Evolutionary conservation across 2,329 filamentous ascomycete genomes (phyloP).

Genomic region (Microascus cirrosus): DNA sequence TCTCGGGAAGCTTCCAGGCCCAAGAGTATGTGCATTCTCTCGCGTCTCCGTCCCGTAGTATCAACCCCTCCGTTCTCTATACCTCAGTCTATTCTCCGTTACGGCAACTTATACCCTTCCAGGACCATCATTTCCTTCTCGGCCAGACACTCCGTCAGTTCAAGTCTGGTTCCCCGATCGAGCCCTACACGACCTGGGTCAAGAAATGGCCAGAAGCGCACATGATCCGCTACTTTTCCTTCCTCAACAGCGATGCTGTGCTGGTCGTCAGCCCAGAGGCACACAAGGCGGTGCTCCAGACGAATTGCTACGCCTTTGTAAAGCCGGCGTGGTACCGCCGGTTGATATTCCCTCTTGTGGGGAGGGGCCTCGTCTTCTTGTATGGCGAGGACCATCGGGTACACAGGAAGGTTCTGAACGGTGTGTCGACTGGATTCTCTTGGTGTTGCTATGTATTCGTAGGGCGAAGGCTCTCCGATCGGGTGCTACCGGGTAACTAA

Average conservation of each 20-base stretch:
- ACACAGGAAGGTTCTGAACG: constrained; percentile 21
- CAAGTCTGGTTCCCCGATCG: constrained; percentile 14
- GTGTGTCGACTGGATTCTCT: constrained; percentile 2
- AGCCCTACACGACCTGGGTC: constrained; percentile 13
- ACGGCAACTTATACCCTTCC: neutral
- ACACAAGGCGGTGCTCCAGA: constrained; percentile 14
- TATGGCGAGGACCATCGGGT: constrained; percentile 21
- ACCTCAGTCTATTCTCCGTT: neutral
- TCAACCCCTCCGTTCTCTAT: neutral
- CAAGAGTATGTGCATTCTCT: constrained; percentile 18
- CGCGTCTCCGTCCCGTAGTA: neutral
- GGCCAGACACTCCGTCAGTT: constrained; percentile 25
- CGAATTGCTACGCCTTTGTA: constrained; percentile 17
- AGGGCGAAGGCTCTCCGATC: neutral
- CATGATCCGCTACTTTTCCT: constrained; percentile 16
- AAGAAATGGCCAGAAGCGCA: constrained; percentile 14
- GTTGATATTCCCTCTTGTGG: constrained; percentile 13
- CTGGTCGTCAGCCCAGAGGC: constrained; percentile 14
- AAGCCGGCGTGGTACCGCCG: constrained; percentile 17
- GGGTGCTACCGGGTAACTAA: too few relatives aligned
- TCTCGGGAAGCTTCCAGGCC: constrained; percentile 30
- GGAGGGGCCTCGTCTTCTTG: constrained; percentile 20
- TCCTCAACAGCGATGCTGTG: constrained; percentile 14
- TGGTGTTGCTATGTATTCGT: neutral
- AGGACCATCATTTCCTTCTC: constrained; percentile 26